Evolutionary conservation across 257 asterid species (phyloP).

Genomic region (Solanum sitiens): DNA sequence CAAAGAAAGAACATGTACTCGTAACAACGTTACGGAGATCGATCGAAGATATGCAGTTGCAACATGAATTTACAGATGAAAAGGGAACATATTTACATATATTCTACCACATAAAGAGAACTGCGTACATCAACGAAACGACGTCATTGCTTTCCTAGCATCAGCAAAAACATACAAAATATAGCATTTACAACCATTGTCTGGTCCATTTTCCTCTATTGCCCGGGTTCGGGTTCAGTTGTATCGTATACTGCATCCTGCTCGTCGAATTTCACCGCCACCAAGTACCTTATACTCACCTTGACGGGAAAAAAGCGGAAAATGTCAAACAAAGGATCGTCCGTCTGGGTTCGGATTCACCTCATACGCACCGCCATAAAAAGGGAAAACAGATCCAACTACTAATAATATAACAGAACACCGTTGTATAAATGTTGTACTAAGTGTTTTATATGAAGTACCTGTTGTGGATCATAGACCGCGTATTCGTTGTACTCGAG

Average conservation of each 20-base stretch:
- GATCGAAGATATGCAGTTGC: background rate
- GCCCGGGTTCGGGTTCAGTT: background rate
- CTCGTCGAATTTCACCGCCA: slow-evolving; percentile 65
- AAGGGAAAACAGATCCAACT: background rate
- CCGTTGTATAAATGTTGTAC: background rate
- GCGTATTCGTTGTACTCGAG: slow-evolving; percentile 84
- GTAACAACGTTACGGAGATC: background rate
- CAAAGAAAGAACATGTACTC: background rate
- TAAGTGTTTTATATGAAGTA: background rate
- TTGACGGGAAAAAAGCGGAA: background rate
- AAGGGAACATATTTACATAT: background rate
- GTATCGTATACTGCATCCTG: slow-evolving; percentile 32
- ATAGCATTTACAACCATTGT: background rate
- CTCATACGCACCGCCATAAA: background rate
- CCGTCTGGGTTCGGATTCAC: background rate
- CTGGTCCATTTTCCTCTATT: background rate
- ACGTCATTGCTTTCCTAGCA: background rate
- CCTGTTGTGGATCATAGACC: slow-evolving; percentile 70
- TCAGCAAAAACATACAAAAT: background rate
- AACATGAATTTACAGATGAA: background rate
- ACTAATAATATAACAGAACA: background rate
- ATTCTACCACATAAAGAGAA: background rate
- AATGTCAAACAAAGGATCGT: background rate
- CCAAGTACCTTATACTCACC: slow-evolving; percentile 72
- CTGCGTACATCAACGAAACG: too few species aligned